Base-by-base conservation (phyloP, 2,329 filamentous ascomycete genomes). In the Fusarium tuaranense region DNA sequence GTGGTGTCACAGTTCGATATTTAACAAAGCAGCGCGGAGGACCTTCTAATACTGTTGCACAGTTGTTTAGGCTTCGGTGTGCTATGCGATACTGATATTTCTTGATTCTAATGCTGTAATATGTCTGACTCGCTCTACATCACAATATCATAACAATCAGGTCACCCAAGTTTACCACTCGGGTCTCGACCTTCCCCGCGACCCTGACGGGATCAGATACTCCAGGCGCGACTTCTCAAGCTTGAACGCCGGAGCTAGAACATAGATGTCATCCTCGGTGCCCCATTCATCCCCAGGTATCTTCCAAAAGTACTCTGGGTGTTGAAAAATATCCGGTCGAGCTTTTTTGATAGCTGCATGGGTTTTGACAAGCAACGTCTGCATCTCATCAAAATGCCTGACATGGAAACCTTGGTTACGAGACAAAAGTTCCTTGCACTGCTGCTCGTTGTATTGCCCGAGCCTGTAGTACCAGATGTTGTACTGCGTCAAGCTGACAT, bases 401-500 rank as follows among this genome's bases (percentile, higher is more conserved):
- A 65, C 63, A 14, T 38, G 34, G 51, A 78, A 78, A 0, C 63
- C 67, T 5, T 61, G 32, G 20, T 78, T 70, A 12, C 75, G 69
- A 6, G 59, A 71, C 12, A 67, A 44, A 0, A 79, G 63, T 12
- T 65, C 70, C 10, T 57, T 51, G 8, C 67, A 63, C 14, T 76
- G 69, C 14, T 60, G 60, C 18, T 69, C 68, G 3, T 64, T 63
- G 9, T 80, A 77, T 20, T 69, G 68, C 7, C 77, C 78, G 4
- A 78, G 75, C 1, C 63, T 66, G 55, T 74, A 75, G 18, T 74
- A 76, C 75, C 76, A 78, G 38, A 79, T 78, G 46, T 79, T 79
- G 38, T 79, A 80, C 62, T 79, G 78, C 0, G 76, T 78, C 22
- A 80, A 59, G 34, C 77, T 78, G 57, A 79, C 65, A 36, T 79